phyloP scores from a whole-genome alignment of 75 land plant genomes.

The Adiantum capillusveneris region DNA sequence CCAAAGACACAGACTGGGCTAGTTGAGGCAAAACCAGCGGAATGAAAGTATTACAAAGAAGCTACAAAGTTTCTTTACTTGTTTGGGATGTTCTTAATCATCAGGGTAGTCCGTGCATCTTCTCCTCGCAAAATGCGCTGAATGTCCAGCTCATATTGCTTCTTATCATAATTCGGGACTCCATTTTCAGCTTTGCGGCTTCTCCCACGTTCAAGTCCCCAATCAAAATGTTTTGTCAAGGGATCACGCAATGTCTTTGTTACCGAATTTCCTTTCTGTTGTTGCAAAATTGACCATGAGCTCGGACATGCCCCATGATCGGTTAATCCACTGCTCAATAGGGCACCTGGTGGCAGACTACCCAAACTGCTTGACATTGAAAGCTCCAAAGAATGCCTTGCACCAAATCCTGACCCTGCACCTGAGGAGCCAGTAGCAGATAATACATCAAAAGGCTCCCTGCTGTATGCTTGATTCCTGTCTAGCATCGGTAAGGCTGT shows the following conservation, averaged over 20 bases:
- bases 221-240: not conserved
- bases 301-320: not conserved
- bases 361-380: slow-evolving; percentile 44
- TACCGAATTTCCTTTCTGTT: not conserved
- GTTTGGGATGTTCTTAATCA: slow-evolving; percentile 51
- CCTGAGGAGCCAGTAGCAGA: slow-evolving; percentile 33
- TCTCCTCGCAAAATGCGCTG: slow-evolving; percentile 40
- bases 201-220: slow-evolving; percentile 28
- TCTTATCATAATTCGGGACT: slow-evolving; percentile 29
- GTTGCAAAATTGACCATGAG: not conserved
- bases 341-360: slow-evolving; percentile 30
- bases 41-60: too few species aligned
- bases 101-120: slow-evolving; percentile 42
- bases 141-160: slow-evolving; percentile 47
- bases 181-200: slow-evolving; percentile 31
- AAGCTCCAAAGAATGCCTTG: slow-evolving; percentile 33
- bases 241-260: not conserved
- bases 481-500: slow-evolving; percentile 37
- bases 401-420: slow-evolving; percentile 34
- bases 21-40: not conserved
- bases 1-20: not conserved
- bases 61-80: too few species aligned
- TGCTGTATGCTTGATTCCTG: slow-evolving; percentile 53
- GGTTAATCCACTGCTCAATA: slow-evolving; percentile 4
- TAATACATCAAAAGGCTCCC: slow-evolving; percentile 61